Conservation (phyloP, 1,139 yeast species). For the Blastobotrys petasosporus region DNA sequence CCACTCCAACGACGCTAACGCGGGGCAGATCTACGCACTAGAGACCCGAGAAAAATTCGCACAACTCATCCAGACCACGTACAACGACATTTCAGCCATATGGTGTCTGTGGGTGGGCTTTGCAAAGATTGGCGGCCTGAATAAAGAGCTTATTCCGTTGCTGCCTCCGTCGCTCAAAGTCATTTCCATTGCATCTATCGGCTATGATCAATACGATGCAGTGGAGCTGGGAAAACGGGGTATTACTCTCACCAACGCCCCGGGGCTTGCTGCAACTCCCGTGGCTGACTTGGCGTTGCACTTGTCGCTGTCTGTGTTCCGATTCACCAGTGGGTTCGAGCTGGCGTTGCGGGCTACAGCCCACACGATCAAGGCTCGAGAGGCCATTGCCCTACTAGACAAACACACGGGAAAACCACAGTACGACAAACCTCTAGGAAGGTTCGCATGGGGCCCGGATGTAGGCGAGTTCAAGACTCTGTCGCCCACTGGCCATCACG, state of each 20-base stretch:
- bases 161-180: constrained; percentile 51
- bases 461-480: constrained; percentile 13
- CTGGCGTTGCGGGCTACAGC: constrained; percentile 36
- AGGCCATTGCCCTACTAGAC: constrained; percentile 21
- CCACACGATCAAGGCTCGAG: constrained; percentile 43
- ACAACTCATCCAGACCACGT: constrained; percentile 25
- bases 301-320: constrained; percentile 54
- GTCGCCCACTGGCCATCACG: constrained; percentile 52
- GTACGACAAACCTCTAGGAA: constrained; percentile 30
- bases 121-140: constrained; percentile 20
- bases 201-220: constrained; percentile 57
- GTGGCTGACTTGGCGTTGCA: constrained; percentile 74
- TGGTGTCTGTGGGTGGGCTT: constrained; percentile 21
- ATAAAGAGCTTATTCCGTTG: constrained; percentile 40
- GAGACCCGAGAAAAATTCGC: constrained; percentile 26
- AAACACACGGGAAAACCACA: constrained; percentile 28
- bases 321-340: constrained; percentile 53
- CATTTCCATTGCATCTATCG: constrained; percentile 64
- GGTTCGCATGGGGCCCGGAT: constrained; percentile 16
- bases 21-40: constrained; percentile 4
- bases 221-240: constrained; percentile 38
- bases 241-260: constrained; percentile 56
- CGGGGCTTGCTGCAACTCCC: constrained; percentile 49
- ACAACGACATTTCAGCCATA: constrained; percentile 29
- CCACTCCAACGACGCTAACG: background rate